Conservation (phyloP, 805 yeast species). For the Nakazawaea wyomingensis region DNA sequence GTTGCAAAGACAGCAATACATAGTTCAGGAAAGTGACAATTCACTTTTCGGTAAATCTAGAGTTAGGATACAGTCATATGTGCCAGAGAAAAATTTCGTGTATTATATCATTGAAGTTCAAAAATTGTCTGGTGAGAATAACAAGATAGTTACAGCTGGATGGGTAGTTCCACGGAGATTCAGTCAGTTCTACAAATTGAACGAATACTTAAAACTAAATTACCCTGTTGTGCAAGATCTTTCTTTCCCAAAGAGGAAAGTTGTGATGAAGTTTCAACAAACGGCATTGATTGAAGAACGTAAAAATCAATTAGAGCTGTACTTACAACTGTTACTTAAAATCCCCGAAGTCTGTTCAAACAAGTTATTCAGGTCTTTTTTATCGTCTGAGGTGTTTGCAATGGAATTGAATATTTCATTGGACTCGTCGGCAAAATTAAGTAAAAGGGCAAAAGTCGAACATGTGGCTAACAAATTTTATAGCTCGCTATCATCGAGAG, state of each 20-base stretch:
- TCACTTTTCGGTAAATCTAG: conserved; percentile 65
- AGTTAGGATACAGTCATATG: conserved; percentile 46
- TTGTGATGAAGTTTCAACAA: conserved; percentile 70
- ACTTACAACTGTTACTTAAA: conserved; percentile 50
- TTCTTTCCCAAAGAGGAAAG: conserved; percentile 55
- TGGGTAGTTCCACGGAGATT: conserved; percentile 92
- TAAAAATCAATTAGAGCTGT: conserved; percentile 53
- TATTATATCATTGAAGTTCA: conserved; percentile 76
- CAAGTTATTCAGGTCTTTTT: conserved; percentile 65
- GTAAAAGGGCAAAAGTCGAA: conserved; percentile 20
- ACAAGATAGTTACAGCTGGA: conserved; percentile 48
- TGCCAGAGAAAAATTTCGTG: conserved; percentile 52
- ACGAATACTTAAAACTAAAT: conserved; percentile 52
- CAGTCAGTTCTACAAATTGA: conserved; percentile 73
- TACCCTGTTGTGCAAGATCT: conserved; percentile 46
- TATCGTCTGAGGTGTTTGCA: conserved; percentile 65
- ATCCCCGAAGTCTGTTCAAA: conserved; percentile 72
- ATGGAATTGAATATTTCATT: conserved; percentile 18
- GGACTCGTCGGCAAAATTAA: conserved; percentile 5
- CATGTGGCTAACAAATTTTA: conserved; percentile 31
- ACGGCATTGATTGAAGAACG: conserved; percentile 60
- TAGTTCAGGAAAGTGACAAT: conserved; percentile 78
- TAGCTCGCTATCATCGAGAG: conserved; percentile 15
- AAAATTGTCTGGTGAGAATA: conserved; percentile 30
- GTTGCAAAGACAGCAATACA: conserved; percentile 70